Evolutionary conservation across 371 early-diverging fungal species (phyloP).

Genomic region (Batkoa obscura): DNA sequence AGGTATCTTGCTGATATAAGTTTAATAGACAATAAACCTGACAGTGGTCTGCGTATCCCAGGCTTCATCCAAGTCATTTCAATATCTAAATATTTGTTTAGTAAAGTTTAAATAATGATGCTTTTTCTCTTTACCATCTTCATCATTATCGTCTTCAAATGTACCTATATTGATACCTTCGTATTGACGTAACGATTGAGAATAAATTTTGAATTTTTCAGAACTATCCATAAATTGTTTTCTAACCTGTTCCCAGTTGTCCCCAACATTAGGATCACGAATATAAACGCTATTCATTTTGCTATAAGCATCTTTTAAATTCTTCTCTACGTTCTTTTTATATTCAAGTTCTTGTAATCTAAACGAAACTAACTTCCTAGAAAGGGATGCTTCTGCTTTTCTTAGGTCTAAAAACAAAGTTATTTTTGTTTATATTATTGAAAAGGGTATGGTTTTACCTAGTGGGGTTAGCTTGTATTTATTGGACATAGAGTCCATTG

Average conservation of each 20-base stretch:
- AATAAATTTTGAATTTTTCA: conserved; percentile 4
- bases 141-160: too few species aligned
- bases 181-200: background rate
- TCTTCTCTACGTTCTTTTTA: conserved; percentile 1
- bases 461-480: background rate
- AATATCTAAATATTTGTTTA: background rate
- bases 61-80: conserved; percentile 15
- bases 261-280: background rate
- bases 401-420: background rate
- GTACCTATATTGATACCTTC: background rate
- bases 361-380: background rate
- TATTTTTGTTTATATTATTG: background rate
- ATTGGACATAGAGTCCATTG: too few species aligned
- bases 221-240: background rate
- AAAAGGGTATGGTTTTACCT: background rate
- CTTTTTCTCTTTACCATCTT: background rate
- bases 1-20: conserved; percentile 41
- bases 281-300: background rate
- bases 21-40: conserved; percentile 47
- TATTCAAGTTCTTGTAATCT: background rate
- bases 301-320: background rate
- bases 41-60: conserved; percentile 45
- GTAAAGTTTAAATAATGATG: background rate
- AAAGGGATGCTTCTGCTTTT: background rate
- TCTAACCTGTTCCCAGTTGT: conserved; percentile 2